Base-by-base conservation (phyloP, 352 stramenopile species). In the Phytophthora cryptogea region DNA sequence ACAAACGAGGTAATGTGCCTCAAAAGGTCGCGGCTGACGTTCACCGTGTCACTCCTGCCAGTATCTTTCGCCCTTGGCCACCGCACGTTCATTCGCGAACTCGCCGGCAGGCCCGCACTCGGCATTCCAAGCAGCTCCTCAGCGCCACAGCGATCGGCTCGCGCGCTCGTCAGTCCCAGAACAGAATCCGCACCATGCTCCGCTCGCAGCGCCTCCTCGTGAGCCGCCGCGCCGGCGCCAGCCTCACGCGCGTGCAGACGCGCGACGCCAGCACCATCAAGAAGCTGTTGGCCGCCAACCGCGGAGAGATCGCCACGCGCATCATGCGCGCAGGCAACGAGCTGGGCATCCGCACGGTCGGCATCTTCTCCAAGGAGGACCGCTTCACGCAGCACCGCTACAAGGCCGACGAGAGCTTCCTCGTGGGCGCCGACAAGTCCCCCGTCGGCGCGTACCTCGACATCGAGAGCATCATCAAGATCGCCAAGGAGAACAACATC, bases 201-300 rank as follows among this genome's bases (percentile, higher is more conserved):
- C 76, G 76, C 42, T 66, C 66, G 35, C 68, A 83, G 64, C 57
- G 54, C n/a, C 50, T 71, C 47, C 46, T 74, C 17, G 47, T 68
- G 37, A 33, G 42, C 35, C 69, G 64, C 32, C 59, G 54, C 39
- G 14, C 61, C 37, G 52, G 54, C 35, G 46, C 54, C 2, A 62
- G 44, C 52, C 62, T 70, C 50, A 48, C 51, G 40, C 59, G 57
- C 55, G 26, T 60, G 48, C 46, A 74, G 58, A 70, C 68, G 52
- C 80, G 80, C 47, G 74, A 88, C 62, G 76, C 78, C 54, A 83
- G 78, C 68, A 86, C 74, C 35, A 93, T 99, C 77, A 95, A 94
- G 50, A 99, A 99, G 70, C 70, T 99, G 42, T 88, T 99, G 85
- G 95, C 95, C 8, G 96, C 96, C 31, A 99, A 99, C 83, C 93